Percentiles rank a stretch among this genome's conserved stretches.
phyloP scores from a whole-genome alignment of 306 rosid genomes.

The Mimosa pudica region DNA sequence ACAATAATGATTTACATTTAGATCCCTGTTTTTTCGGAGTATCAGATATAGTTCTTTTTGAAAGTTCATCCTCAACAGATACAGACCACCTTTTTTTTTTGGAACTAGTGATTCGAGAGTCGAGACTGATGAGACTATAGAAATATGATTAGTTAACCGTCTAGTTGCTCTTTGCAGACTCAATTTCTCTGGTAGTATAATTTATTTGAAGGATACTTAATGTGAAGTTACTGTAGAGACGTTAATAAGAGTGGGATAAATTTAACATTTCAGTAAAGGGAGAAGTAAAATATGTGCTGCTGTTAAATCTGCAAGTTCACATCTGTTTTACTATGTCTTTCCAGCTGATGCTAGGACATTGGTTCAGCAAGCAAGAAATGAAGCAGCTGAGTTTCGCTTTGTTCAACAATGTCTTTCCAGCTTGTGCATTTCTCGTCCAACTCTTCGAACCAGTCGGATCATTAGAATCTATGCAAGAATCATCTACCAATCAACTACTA shows the following conservation, averaged over 20 bases:
- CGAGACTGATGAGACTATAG: background rate
- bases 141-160: background rate
- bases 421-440: no score
- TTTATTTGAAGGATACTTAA: constrained; percentile 21
- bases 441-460: no score
- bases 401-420: no score
- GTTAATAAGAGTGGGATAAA: background rate
- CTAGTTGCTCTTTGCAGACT: background rate
- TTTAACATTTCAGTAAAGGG: background rate
- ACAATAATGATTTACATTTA: background rate
- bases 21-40: background rate
- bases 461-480: no score
- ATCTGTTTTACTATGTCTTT: constrained; percentile 41
- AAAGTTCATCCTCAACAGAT: background rate
- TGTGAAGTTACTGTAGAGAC: background rate
- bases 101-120: background rate
- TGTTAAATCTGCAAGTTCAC: constrained; percentile 15
- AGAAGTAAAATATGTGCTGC: background rate
- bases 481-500: no score
- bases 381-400: constrained; percentile 98
- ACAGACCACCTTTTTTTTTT: background rate
- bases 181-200: constrained; percentile 12
- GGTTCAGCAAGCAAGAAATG: constrained; percentile 96
- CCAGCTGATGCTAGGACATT: constrained; percentile 98
- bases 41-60: constrained; percentile 7